A percentile compares a stretch with the other conserved stretches of the same genome.
Conservation (phyloP, 2,329 filamentous ascomycete genomes). For the Ophiostoma quercus region DNA sequence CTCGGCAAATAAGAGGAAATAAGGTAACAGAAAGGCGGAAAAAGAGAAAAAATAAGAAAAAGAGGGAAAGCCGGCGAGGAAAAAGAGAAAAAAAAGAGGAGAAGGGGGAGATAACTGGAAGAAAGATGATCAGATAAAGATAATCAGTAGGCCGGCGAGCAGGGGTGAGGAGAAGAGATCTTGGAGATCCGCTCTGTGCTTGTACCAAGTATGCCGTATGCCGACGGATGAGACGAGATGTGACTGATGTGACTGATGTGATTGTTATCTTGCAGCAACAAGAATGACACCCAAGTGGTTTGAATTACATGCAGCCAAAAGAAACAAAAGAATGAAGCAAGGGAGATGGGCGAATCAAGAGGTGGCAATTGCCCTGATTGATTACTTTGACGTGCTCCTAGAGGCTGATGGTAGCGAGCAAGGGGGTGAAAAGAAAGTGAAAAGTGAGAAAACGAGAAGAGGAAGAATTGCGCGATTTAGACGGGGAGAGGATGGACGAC, state of each 20-base stretch:
- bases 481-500: background rate
- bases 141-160: background rate
- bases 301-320: background rate
- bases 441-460: background rate
- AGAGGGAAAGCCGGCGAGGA: background rate
- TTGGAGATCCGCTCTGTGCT: background rate
- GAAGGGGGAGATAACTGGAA: background rate
- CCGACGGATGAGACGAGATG: background rate
- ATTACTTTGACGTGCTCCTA: background rate
- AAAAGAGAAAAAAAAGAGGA: background rate
- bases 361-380: background rate
- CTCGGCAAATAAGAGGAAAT: background rate
- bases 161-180: background rate
- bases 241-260: background rate
- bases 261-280: background rate
- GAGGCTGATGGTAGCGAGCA: background rate
- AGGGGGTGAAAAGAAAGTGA: background rate
- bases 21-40: background rate
- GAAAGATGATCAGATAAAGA: slow-evolving; percentile 17
- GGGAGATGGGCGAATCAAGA: background rate
- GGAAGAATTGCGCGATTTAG: slow-evolving; percentile 4
- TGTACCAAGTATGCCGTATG: background rate
- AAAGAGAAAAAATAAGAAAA: background rate
- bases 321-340: background rate
- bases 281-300: background rate